Evolutionary conservation across 805 yeast genomes (phyloP), one percentile per base, ranked within the genome.

Genomic region (Metschnikowia gruessii): DNA sequence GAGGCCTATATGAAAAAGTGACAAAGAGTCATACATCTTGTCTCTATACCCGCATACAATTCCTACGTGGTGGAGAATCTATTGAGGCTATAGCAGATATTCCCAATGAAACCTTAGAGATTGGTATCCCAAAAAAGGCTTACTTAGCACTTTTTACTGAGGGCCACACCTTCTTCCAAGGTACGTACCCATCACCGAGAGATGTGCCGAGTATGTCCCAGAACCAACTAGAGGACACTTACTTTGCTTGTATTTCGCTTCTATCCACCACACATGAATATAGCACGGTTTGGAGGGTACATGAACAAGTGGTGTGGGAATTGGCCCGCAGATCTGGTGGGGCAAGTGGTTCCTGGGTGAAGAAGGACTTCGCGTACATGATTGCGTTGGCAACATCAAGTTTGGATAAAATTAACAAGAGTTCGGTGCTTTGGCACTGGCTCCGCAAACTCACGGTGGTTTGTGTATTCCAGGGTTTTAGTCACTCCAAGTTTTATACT

Each of bases 221-320:
- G 8, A 11, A 15, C 3, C 40, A 42, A 4, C 40, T 49, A 9
- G 17, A 32, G 30, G 17, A 36, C 38, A 17, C 30, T 11, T 69
- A 69, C 45, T 52, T 54, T 40, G 62, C 65, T 54, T 64, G 72
- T 0, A 39, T 68, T n/a, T 67, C 72, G 1, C 61, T 60, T 37
- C 50, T 72, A 34, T 36, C 64, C 15, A 70, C 74, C 13, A 67
- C 75, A 15, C 68, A 70, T 48, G 77, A 72, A 42, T 61, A 69
- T 52, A 68, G 66, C 43, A 61, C 66, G 15, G 53, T 63, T 1
- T 49, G 69, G 29, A 35, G 47, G 4, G 33, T 63, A 4, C 76
- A 71, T 49, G 69, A 69, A 37, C 31, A 34, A 16, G 49, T 61
- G 1, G 46, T 61, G 2, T 32, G 33, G 29, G 54, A 53, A 37